Evolutionary conservation across 805 yeast species (phyloP), one percentile per base, ranked within the genome.

Genomic region (Alloascoidea hylecoeti): DNA sequence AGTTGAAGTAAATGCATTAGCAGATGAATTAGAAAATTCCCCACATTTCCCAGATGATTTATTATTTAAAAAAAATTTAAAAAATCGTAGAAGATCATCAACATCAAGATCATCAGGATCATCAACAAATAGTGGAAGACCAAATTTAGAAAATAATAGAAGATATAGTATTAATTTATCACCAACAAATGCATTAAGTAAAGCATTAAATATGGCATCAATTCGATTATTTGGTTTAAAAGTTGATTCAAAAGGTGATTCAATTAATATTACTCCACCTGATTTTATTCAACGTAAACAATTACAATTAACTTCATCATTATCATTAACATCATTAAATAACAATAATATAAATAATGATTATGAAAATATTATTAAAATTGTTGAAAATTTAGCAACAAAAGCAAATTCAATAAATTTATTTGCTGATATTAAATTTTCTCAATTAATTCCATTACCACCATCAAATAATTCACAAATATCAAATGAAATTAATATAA

Each of bases 1-100:
- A 0, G 96, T 89, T 3, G 97, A 92, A 53, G 94, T 89, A 5
- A 89, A 89, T 60, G 89, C 95, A 2, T 65, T 92, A 41, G 98
- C 98, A 2, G 97, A 89, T 56, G 96, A 88, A 53, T 61, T 89
- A 38, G 88, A 84, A 13, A 56, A 23, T 23, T 23, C 30, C n/a
- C 30, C 30, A 9, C 9, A 23, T n/a, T 23, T 23, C n/a, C 30
- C 30, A 9, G n/a, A n/a, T n/a, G n/a, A n/a, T n/a, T n/a, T n/a
- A n/a, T n/a, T n/a, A n/a, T n/a, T n/a, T n/a, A n/a, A n/a, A n/a
- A n/a, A n/a, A n/a, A n/a, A n/a, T n/a, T n/a, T 23, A 9, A n/a
- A 9, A 9, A 9, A n/a, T 9, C 9, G 30, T 9, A 23, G 30
- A n/a, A 9, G 30, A 23, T 23, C 30, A 9, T 9, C 13, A 9